Base-by-base conservation (phyloP, 2,329 filamentous ascomycete genomes). In the Kalmusia sp. region DNA sequence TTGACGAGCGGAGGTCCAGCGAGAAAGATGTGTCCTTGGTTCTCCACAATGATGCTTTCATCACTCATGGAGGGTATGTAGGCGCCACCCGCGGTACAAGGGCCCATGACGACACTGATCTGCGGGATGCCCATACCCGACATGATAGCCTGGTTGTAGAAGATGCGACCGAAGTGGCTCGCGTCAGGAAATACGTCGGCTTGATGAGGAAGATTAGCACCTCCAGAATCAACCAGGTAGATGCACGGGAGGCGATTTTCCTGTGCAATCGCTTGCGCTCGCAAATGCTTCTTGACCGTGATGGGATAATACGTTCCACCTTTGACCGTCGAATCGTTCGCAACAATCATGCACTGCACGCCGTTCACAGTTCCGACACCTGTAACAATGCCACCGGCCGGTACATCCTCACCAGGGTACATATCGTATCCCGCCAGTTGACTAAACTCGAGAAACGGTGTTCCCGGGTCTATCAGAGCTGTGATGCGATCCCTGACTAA, bases 1-100 rank as follows among this genome's bases (percentile, higher is more conserved):
- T 97, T 96, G 58, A 99, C 95, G 1, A 99, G 82, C 0, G 95
- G 93, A 15, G 93, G 93, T 0, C 93, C 95, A 1, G 93, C 93
- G 2, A 99, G 85, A 80, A 98, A 99, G 71, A 99, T 96, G 63
- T 96, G 93, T n/a, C 93, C 93, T 74, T 97, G 93, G 47, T 93
- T 89, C 69, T 92, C 87, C 33, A 98, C 95, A 60, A 99, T 98
- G 75, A 99, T 97, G 71, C 87, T 92, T 81, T 98, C 95, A 72
- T 98, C 95, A 55, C 90, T 93, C 93, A 99, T 98, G 67, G 91
- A 92, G 9, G 93, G 93, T 9, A 98, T 93, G 72, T 99, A 98
- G 21, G 93, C 93, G 41, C 93, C 93, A 45, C 93, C 93, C 1
- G 93, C 93, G 1, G 95, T 99, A 77, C 95, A 99, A 37, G 93